Percentiles rank a stretch among this genome's conserved stretches.
These are phyloP conservation scores for Botrytis fabae DNA, from an alignment of 2,329 filamentous ascomycete species.

Conservation along the genomic window DNA sequence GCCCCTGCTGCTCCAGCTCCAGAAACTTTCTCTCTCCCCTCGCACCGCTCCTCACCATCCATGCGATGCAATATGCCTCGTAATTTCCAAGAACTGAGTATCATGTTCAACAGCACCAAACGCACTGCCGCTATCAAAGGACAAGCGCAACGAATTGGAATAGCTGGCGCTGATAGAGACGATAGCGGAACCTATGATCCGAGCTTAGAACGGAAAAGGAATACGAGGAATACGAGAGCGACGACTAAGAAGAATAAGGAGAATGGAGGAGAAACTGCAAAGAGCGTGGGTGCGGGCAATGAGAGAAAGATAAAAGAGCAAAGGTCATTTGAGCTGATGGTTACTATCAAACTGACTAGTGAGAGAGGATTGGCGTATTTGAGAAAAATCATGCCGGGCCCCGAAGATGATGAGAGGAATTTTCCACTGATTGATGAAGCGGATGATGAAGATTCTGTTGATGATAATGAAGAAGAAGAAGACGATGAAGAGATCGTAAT, in stretches of 20 bases:
- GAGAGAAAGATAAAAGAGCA: slow-evolving; percentile 18
- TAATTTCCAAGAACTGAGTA: slow-evolving; percentile 23
- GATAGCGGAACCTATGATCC: slow-evolving; percentile 38
- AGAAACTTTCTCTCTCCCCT: slow-evolving; percentile 30
- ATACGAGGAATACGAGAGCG: slow-evolving; percentile 1
- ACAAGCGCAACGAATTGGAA: slow-evolving; percentile 24
- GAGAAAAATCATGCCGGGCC: background rate
- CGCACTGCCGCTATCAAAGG: slow-evolving; percentile 27
- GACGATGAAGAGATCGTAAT: slow-evolving; percentile 8
- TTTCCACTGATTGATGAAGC: slow-evolving; percentile 8
- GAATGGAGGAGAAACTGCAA: background rate
- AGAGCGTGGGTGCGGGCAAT: background rate
- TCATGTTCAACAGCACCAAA: slow-evolving; percentile 28
- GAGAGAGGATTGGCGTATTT: slow-evolving; percentile 2
- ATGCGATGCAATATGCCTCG: background rate
- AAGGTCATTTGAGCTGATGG: slow-evolving; percentile 17
- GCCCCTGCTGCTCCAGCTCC: slow-evolving; percentile 26
- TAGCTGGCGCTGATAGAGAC: slow-evolving; percentile 35
- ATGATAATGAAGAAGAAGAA: background rate
- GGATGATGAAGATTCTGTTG: slow-evolving; percentile 11
- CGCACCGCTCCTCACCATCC: slow-evolving; percentile 28
- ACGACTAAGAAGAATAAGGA: slow-evolving; percentile 10
- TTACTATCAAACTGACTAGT: slow-evolving; percentile 26
- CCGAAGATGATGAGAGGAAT: background rate
- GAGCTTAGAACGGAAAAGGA: slow-evolving; percentile 19